Conservation (phyloP, 495 filamentous ascomycete genomes). For the Hypoxylon trugodes region DNA sequence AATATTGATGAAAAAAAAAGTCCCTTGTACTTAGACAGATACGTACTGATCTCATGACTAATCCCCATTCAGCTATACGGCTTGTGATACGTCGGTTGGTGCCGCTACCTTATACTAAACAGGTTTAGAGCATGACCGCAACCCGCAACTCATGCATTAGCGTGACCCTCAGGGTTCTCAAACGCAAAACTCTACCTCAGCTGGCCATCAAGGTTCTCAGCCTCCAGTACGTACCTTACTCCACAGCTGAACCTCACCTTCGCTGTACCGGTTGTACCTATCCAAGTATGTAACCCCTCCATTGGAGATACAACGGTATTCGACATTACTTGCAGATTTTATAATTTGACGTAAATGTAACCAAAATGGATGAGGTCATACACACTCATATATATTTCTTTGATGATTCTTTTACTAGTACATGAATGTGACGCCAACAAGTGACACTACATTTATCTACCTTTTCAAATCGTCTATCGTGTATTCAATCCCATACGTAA, state of each 20-base stretch:
- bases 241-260: conserved; percentile 14
- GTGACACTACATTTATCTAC: not conserved
- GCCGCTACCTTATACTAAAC: conserved; percentile 20
- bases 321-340: no score
- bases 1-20: conserved; percentile 2
- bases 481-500: no score
- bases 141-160: conserved; percentile 27
- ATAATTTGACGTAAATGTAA: no score
- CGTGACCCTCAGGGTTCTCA: conserved; percentile 41
- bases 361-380: no score
- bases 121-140: not conserved
- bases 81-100: conserved; percentile 31
- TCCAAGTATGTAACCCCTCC: not conserved
- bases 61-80: not conserved
- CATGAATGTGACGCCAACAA: not conserved
- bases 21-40: no score
- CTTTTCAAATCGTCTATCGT: no score
- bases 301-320: no score
- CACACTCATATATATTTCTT: not conserved
- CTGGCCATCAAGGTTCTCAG: conserved; percentile 44
- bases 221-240: conserved; percentile 33
- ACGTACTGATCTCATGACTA: conserved; percentile 10
- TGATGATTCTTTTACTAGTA: not conserved
- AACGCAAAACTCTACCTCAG: conserved; percentile 16
- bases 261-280: no score